Evolutionary conservation across 2,329 filamentous ascomycete species (phyloP).

Genomic region (Fusarium drepaniforme): DNA sequence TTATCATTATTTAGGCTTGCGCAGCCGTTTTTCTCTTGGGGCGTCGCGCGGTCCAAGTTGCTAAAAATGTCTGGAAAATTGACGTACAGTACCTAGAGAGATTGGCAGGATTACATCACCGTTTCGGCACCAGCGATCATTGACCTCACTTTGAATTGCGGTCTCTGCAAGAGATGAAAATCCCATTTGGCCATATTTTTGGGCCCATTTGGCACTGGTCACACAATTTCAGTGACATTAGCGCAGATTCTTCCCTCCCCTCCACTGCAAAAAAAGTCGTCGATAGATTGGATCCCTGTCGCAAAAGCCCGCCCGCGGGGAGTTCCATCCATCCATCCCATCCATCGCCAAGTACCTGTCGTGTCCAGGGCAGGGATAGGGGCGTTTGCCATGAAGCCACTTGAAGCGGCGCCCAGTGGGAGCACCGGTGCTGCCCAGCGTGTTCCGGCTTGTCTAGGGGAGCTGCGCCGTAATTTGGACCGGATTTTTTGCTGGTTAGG

Average conservation of each 20-base stretch:
- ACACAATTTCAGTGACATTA: constrained; percentile 22
- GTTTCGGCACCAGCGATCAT: constrained; percentile 5
- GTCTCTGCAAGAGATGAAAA: not conserved
- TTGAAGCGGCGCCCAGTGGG: constrained; percentile 8
- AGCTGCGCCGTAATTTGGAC: constrained; percentile 15
- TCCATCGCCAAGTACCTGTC: constrained; percentile 3
- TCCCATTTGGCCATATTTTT: not conserved
- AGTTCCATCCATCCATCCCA: constrained; percentile 19
- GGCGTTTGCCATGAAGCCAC: constrained; percentile 1
- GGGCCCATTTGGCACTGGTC: not conserved
- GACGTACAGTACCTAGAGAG: not conserved
- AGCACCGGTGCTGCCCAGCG: constrained; percentile 21
- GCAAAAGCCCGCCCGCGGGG: constrained; percentile 15
- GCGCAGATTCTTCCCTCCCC: constrained; percentile 8
- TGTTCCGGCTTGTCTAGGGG: not conserved
- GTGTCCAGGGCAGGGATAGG: constrained; percentile 1
- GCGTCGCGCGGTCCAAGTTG: not conserved
- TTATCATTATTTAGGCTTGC: not conserved
- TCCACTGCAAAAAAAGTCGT: not conserved
- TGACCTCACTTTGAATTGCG: not conserved
- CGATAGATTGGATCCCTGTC: constrained; percentile 11
- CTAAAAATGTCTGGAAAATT: not conserved
- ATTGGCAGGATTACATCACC: constrained; percentile 13
- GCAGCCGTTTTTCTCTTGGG: not conserved
- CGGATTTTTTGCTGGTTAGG: constrained; percentile 19